These are phyloP conservation scores for Termitomyces titanicus DNA, from an alignment of 768 basidiomycete genomes.

Conservation along the genomic window DNA sequence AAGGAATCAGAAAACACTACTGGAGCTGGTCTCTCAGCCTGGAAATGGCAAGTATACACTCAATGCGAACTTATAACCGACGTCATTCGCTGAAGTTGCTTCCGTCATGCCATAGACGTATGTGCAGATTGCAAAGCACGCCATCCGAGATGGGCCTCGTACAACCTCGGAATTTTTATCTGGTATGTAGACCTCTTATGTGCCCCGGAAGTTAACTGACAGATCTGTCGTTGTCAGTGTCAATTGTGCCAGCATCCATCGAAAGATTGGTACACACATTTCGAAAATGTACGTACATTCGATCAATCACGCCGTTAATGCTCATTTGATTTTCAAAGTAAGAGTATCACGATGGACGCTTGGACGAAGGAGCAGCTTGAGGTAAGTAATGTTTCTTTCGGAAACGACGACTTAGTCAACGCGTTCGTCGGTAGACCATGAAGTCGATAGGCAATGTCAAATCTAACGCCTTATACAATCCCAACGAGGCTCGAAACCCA, in stretches of 20 bases:
- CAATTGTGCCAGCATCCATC: slow-evolving; percentile 86
- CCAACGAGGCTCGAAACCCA: slow-evolving; percentile 77
- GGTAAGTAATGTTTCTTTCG: slow-evolving; percentile 37
- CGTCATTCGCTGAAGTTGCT: slow-evolving; percentile 14
- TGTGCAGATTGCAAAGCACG: slow-evolving; percentile 93
- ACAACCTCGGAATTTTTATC: slow-evolving; percentile 86
- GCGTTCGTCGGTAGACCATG: slow-evolving; percentile 54
- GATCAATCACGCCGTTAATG: not conserved
- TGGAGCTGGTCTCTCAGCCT: slow-evolving; percentile 66
- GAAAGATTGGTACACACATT: slow-evolving; percentile 92
- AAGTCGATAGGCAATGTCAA: slow-evolving; percentile 75
- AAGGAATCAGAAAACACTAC: slow-evolving; percentile 59
- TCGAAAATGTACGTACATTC: slow-evolving; percentile 75
- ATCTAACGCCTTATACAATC: slow-evolving; percentile 78
- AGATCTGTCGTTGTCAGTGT: slow-evolving; percentile 42
- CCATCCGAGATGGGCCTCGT: slow-evolving; percentile 84
- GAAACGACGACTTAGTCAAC: not conserved
- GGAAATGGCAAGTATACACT: slow-evolving; percentile 68
- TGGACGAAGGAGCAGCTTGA: slow-evolving; percentile 91
- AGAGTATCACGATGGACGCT: slow-evolving; percentile 84
- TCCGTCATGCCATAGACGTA: slow-evolving; percentile 45
- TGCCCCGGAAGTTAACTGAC: not conserved
- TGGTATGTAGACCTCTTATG: slow-evolving; percentile 46
- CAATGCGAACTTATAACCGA: not conserved
- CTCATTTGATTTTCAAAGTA: slow-evolving; percentile 42